A percentile compares a stretch with the other conserved stretches of the same genome.
Conservation (phyloP, 192 early-diverging fungal genomes). For the Dissophora globulifera region DNA sequence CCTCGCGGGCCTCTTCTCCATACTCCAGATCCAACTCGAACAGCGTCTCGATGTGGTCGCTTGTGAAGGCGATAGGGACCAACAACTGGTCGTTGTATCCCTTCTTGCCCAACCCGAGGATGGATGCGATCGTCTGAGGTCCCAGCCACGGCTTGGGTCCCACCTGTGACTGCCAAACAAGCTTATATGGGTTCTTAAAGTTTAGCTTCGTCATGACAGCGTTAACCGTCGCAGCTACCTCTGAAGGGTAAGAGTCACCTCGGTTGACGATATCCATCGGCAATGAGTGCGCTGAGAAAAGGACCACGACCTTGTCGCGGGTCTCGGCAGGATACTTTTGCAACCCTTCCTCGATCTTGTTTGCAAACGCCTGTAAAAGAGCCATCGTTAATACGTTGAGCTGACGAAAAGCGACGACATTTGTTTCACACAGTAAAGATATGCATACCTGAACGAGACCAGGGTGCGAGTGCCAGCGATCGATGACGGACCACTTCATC, state of each 20-base stretch:
- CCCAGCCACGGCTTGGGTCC: slow-evolving; percentile 94
- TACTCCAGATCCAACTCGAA: slow-evolving; percentile 98
- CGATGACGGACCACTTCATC: slow-evolving; percentile 95
- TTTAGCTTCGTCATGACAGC: slow-evolving; percentile 82
- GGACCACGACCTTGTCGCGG: slow-evolving; percentile 78
- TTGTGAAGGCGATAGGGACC: slow-evolving; percentile 95
- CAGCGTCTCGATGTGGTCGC: slow-evolving; percentile 97
- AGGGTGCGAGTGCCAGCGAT: slow-evolving; percentile 92
- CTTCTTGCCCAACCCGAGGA: slow-evolving; percentile 78
- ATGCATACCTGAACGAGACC: slow-evolving; percentile 74
- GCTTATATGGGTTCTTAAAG: slow-evolving; percentile 81
- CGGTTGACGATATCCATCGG: slow-evolving; percentile 93
- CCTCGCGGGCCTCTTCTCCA: slow-evolving; percentile 83
- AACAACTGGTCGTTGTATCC: slow-evolving; percentile 86
- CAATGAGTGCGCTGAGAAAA: slow-evolving; percentile 97
- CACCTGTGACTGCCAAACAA: slow-evolving; percentile 97
- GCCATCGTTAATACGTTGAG: too few species aligned
- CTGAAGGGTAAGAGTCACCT: slow-evolving; percentile 88
- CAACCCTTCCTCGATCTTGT: slow-evolving; percentile 78
- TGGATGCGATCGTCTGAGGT: slow-evolving; percentile 85
- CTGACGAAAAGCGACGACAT: too few species aligned
- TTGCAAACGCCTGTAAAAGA: slow-evolving; percentile 76
- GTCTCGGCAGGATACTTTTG: slow-evolving; percentile 70
- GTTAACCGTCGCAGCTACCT: slow-evolving; percentile 87
- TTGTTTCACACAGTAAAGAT: not conserved